These are phyloP conservation scores for Eutrema japonicum DNA, from an alignment of 345 rosid genomes.

Conservation along the genomic window DNA sequence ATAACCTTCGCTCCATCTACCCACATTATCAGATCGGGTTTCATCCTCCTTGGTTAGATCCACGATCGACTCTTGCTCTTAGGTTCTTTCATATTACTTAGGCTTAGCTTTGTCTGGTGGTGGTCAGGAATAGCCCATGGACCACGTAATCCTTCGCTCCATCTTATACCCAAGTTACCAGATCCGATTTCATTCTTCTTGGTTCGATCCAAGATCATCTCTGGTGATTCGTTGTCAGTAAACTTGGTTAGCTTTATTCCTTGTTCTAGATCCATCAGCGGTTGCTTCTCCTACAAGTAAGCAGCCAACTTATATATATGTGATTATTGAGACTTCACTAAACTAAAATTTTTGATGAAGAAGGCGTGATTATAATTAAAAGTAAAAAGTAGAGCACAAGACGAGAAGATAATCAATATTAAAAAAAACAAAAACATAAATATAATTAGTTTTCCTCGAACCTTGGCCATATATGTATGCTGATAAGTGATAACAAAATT, in stretches of 20 bases:
- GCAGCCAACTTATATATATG: neutral
- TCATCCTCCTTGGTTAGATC: too few relatives aligned
- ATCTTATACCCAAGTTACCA: neutral
- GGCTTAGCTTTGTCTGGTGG: too few relatives aligned
- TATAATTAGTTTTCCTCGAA: neutral
- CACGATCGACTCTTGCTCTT: too few relatives aligned
- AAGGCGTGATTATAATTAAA: neutral
- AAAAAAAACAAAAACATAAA: neutral
- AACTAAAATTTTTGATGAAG: neutral
- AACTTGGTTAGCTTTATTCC: neutral
- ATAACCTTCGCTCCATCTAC: slow-evolving; percentile 21
- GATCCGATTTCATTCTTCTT: slow-evolving; percentile 7
- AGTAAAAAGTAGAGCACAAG: neutral
- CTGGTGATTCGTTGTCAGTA: neutral
- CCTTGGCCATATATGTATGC: slow-evolving; percentile 29
- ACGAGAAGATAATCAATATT: neutral
- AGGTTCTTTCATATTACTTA: too few relatives aligned
- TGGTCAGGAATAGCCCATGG: neutral
- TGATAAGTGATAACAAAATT: neutral
- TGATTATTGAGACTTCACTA: slow-evolving; percentile 18
- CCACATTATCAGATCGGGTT: too few relatives aligned
- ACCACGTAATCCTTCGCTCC: slow-evolving; percentile 28
- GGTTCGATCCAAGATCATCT: neutral
- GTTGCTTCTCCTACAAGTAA: slow-evolving; percentile 26
- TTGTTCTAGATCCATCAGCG: slow-evolving; percentile 28